Conservation (phyloP, 257 asterid genomes). For the Verbascum thapsus region DNA sequence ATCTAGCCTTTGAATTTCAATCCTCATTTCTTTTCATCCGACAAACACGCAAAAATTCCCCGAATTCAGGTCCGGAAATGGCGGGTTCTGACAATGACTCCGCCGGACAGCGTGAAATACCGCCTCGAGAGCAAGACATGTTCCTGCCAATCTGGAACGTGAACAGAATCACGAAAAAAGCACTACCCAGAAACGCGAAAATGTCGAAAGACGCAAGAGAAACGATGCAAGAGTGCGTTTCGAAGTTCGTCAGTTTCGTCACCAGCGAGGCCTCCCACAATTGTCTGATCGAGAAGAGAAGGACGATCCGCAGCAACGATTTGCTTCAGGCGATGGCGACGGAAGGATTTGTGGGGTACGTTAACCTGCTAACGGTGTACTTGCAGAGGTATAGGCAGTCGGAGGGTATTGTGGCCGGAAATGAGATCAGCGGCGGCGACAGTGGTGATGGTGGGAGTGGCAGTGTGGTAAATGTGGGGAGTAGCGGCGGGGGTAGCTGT, state of each 20-base stretch:
- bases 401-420: conserved; percentile 37
- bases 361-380: conserved; percentile 49
- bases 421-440: conserved; percentile 31
- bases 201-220: conserved; percentile 44
- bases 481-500: conserved; percentile 36
- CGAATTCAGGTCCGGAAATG: neutral
- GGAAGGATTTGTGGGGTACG: conserved; percentile 49
- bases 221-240: conserved; percentile 42
- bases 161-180: conserved; percentile 39
- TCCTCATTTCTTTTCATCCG: too few relatives aligned
- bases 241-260: conserved; percentile 45
- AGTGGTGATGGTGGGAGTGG: conserved; percentile 30
- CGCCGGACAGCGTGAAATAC: conserved; percentile 37
- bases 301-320: conserved; percentile 58
- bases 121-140: conserved; percentile 34
- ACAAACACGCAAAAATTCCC: neutral
- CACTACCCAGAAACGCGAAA: conserved; percentile 43
- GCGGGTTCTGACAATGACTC: conserved; percentile 38
- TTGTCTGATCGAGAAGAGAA: conserved; percentile 43
- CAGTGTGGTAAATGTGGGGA: conserved; percentile 42
- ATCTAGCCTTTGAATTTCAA: neutral
- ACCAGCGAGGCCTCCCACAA: conserved; percentile 46
- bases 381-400: conserved; percentile 51
- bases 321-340: conserved; percentile 57
- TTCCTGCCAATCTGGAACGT: conserved; percentile 44